Evolutionary conservation across 208 protist genomes (phyloP).

Genomic region (Acanthamoeba castellanii): DNA sequence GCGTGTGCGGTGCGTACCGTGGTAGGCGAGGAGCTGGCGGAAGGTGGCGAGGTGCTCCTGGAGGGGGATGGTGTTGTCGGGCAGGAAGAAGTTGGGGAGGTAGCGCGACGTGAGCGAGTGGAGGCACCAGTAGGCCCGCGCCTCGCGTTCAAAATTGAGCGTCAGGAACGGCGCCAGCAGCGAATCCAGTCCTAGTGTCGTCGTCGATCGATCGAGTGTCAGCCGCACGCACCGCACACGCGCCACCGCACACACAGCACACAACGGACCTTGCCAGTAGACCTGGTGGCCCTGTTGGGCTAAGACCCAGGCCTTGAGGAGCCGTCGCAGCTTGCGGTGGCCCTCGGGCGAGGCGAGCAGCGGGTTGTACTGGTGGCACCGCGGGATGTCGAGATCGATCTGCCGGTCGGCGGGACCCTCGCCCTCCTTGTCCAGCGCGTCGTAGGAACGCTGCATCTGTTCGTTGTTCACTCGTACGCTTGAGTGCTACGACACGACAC

Average conservation of each 20-base stretch:
- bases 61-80: slow-evolving; percentile 81
- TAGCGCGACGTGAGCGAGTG: slow-evolving; percentile 91
- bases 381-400: slow-evolving; percentile 94
- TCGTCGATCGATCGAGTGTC: too few species aligned
- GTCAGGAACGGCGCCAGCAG: slow-evolving; percentile 93
- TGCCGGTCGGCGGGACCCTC: slow-evolving; percentile 90
- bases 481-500: neutral
- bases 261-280: slow-evolving; percentile 93
- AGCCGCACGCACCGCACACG: neutral
- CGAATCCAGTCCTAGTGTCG: slow-evolving; percentile 91
- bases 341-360: slow-evolving; percentile 91
- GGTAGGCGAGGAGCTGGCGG: slow-evolving; percentile 82
- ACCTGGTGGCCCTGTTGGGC: slow-evolving; percentile 84
- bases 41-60: slow-evolving; percentile 89
- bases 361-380: slow-evolving; percentile 96
- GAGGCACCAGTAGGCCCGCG: slow-evolving; percentile 91
- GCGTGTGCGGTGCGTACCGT: slow-evolving; percentile 3
- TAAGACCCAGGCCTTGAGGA: slow-evolving; percentile 93
- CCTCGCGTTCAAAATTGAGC: slow-evolving; percentile 89
- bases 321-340: slow-evolving; percentile 88
- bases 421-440: slow-evolving; percentile 40
- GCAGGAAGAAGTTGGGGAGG: slow-evolving; percentile 90
- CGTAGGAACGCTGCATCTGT: slow-evolving; percentile 44
- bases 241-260: neutral
- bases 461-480: neutral